Conservation (phyloP, 176 grass and related monocot species). For the Hsuehochloa calcarea region DNA sequence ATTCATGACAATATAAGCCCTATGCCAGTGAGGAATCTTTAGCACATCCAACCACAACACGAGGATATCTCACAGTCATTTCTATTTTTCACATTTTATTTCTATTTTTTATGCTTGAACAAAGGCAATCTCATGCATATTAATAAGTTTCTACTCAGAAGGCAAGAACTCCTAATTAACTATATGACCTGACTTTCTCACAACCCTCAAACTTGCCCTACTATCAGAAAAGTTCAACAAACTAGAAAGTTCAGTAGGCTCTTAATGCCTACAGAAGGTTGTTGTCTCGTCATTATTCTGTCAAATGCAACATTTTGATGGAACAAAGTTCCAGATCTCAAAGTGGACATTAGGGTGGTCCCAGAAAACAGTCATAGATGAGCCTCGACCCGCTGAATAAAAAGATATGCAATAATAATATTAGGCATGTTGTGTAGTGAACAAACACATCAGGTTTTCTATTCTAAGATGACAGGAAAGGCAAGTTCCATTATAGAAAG, state of each 20-base stretch:
- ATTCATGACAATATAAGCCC: neutral
- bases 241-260: neutral
- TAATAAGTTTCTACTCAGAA: neutral
- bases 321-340: neutral
- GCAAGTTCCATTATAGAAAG: neutral
- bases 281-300: neutral
- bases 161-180: neutral
- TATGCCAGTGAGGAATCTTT: neutral
- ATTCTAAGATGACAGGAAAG: neutral
- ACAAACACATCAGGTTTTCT: neutral
- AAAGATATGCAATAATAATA: neutral
- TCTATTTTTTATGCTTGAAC: neutral
- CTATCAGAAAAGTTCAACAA: neutral
- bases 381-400: neutral
- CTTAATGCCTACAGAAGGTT: neutral
- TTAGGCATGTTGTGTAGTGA: neutral
- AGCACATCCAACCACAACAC: neutral
- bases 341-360: neutral
- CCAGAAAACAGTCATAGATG: neutral
- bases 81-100: neutral
- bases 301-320: constrained; percentile 8
- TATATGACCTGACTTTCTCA: neutral
- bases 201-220: neutral
- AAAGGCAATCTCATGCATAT: neutral
- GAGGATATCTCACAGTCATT: neutral